Evolutionary conservation across 352 stramenopile genomes (phyloP).

Genomic region (Phytophthora quininea): DNA sequence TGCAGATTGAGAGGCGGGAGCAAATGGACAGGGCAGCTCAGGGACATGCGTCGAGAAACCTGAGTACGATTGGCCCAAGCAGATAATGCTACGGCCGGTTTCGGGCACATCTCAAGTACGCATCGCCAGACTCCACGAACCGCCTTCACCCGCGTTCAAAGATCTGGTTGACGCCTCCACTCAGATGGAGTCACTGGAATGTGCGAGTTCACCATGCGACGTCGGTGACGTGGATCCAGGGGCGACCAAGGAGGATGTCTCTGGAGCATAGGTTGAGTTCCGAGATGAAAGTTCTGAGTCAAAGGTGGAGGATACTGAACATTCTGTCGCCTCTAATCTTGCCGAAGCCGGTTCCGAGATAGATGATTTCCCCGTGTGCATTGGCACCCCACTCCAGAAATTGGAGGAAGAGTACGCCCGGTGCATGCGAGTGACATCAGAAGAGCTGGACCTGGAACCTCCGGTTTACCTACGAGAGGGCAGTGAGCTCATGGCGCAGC

Average conservation of each 20-base stretch:
- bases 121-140: not conserved
- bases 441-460: not conserved
- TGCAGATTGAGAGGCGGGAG: not conserved
- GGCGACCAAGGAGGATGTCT: not conserved
- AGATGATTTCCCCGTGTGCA: not conserved
- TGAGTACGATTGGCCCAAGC: not conserved
- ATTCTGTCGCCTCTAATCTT: no score
- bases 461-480: slow-evolving; percentile 11
- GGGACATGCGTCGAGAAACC: not conserved
- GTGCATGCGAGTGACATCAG: not conserved
- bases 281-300: not conserved
- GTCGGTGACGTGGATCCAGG: no score
- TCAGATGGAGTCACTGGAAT: no score
- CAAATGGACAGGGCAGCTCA: not conserved
- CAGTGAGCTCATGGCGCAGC: slow-evolving; percentile 4
- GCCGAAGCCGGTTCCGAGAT: no score
- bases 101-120: not conserved
- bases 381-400: not conserved
- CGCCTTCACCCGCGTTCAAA: not conserved
- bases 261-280: not conserved
- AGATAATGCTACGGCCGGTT: not conserved
- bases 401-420: not conserved
- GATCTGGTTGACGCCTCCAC: not conserved
- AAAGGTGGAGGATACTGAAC: no score
- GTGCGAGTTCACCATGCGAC: no score